These are phyloP conservation scores for slime mould (Dictyostelium discoideum) DNA, from an alignment of 78 protist genomes.

Conservation along the genomic window DNA sequence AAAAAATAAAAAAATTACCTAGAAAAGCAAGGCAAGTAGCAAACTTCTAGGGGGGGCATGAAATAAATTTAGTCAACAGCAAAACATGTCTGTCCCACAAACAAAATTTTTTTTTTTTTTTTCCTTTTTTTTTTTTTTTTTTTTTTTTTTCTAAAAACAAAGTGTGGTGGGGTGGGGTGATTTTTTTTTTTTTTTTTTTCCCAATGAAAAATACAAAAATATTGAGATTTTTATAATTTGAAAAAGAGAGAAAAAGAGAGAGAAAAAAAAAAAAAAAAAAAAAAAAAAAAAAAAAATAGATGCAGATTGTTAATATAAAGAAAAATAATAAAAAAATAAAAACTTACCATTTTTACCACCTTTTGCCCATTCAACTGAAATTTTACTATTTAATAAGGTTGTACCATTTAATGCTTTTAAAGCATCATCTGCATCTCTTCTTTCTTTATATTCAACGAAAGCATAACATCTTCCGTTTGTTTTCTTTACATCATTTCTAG, in stretches of 20 bases:
- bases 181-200: background rate
- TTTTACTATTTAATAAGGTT: constrained; percentile 10
- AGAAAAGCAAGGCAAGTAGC: background rate
- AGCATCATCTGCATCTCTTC: constrained; percentile 76
- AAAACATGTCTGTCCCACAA: background rate
- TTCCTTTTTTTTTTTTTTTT: background rate
- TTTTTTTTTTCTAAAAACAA: background rate
- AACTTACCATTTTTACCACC: constrained; percentile 58
- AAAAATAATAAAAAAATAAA: background rate
- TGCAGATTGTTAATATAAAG: background rate
- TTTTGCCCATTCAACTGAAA: constrained; percentile 72
- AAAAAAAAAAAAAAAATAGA: background rate
- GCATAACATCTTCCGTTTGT: constrained; percentile 69
- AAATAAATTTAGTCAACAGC: background rate
- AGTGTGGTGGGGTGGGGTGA: too few relatives aligned
- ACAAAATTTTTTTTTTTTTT: background rate
- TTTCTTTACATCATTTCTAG: constrained; percentile 67
- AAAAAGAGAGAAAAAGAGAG: background rate
- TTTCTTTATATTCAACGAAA: constrained; percentile 65
- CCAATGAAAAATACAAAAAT: too few relatives aligned
- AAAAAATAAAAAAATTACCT: background rate
- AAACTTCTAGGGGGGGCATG: background rate
- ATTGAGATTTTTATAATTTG: too few relatives aligned
- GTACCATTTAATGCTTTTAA: constrained; percentile 68
- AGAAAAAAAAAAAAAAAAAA: background rate